phyloP scores from a whole-genome alignment of 2,329 filamentous ascomycete genomes.

The Mariannaea sp. region DNA sequence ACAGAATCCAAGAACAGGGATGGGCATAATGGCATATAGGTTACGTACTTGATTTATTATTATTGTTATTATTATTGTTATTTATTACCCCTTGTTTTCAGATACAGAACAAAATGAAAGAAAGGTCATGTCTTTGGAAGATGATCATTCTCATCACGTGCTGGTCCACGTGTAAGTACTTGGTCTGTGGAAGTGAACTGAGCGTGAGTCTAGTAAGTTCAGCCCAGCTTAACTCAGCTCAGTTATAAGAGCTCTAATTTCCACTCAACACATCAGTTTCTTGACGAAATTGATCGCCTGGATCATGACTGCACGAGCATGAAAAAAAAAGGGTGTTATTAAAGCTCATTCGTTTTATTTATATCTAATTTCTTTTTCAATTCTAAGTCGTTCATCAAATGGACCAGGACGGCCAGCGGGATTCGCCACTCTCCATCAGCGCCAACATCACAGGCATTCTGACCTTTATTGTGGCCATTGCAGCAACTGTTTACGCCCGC shows the following conservation, averaged over 20 bases:
- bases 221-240: not conserved
- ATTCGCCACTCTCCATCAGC: constrained; percentile 52
- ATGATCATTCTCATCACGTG: not conserved
- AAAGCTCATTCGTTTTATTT: no score
- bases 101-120: no score
- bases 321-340: no score
- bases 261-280: not conserved
- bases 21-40: constrained; percentile 5
- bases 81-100: no score
- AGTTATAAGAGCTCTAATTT: not conserved
- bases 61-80: not conserved
- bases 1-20: constrained; percentile 12
- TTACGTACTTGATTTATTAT: constrained; percentile 10
- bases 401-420: constrained; percentile 37
- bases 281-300: not conserved
- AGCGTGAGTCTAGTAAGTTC: not conserved
- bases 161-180: not conserved
- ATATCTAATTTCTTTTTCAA: not conserved
- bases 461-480: constrained; percentile 53
- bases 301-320: no score
- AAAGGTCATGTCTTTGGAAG: no score
- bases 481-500: constrained; percentile 50
- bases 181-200: not conserved
- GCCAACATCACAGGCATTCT: constrained; percentile 52
- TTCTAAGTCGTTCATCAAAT: constrained; percentile 15